Evolutionary conservation across 139 green algal genomes (phyloP), one percentile per base, ranked within the genome.

Genomic region (Chlamydomonas asymmetrica): DNA sequence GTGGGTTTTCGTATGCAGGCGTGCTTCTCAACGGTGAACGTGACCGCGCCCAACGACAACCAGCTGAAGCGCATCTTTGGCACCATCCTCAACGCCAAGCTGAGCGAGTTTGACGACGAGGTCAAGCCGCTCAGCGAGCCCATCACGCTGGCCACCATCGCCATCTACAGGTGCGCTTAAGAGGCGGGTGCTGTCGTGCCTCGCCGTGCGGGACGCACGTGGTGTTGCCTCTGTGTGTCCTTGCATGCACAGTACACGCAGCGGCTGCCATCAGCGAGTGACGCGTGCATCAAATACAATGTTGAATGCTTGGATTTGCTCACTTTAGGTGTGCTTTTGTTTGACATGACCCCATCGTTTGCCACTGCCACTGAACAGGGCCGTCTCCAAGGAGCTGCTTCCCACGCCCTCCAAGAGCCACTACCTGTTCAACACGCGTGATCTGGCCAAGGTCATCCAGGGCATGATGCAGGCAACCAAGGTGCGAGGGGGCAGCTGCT

Each of bases 391-490:
- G 48, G 89, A 95, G 82, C 79, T 96, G 73, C 85, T 96, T 81
- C 92, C 92, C 65, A 94, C 89, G 27, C 92, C 92, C 31, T 81
- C 80, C 66, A 96, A 96, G 88, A 88, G 74, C 60, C 89, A 94
- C 77, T 96, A 96, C 85, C 83, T 95, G 38, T 96, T 96, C 85
- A 96, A 96, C 82, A 94, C 88, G 25, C 79, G 92, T 7, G 92
- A 96, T 71, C 79, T 96, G 60, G 85, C 88, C 75, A 94, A 92
- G 83, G 86, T 96, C 66, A 88, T 93, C 41, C 84, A 90, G 77
- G 90, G 89, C 69, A 80, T 92, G 75, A 91, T 91, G 84, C 85
- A 86, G n/a, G n/a, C n/a, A n/a, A n/a, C n/a, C n/a, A n/a, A n/a
- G 81, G 78, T 76, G 52, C 43, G 43, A 13, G 34, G 25, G 22